Conservation (phyloP, 306 rosid species). For the Inga laurina region DNA sequence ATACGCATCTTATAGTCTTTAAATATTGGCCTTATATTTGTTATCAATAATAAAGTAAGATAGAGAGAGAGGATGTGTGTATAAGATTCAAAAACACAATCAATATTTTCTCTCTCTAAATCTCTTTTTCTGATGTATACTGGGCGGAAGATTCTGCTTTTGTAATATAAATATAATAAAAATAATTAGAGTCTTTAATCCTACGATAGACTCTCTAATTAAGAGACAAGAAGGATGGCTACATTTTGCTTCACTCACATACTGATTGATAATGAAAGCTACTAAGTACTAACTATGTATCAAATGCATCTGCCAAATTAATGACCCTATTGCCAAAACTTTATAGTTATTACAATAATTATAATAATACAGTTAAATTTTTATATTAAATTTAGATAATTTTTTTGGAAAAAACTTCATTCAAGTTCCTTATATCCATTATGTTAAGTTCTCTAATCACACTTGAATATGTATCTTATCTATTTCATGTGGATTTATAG, state of each 20-base stretch:
- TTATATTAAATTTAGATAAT: background rate
- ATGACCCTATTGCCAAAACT: background rate
- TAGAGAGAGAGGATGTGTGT: background rate
- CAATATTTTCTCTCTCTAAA: slow-evolving; percentile 22
- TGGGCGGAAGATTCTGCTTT: slow-evolving; percentile 35
- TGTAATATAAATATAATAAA: slow-evolving; percentile 15
- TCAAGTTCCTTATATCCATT: too few species aligned
- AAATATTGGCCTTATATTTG: slow-evolving; percentile 47
- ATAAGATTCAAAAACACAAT: slow-evolving; percentile 36
- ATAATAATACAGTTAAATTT: background rate
- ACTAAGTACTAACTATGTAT: background rate
- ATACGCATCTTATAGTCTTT: slow-evolving; percentile 28
- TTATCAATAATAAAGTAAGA: slow-evolving; percentile 40
- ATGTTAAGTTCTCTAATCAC: too few species aligned
- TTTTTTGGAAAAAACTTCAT: too few species aligned
- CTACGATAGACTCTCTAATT: slow-evolving; percentile 39
- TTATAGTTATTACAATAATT: background rate
- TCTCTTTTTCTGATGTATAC: slow-evolving; percentile 9
- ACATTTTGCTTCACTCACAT: slow-evolving; percentile 6
- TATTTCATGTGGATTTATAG: too few species aligned
- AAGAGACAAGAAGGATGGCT: slow-evolving; percentile 8
- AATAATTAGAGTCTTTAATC: slow-evolving; percentile 36
- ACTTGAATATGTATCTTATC: too few species aligned
- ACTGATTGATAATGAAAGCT: slow-evolving; percentile 23
- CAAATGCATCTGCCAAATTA: background rate